These are phyloP conservation scores for Puccinellia tenuiflora DNA, from an alignment of 176 grass and related monocot species.

Conservation along the genomic window DNA sequence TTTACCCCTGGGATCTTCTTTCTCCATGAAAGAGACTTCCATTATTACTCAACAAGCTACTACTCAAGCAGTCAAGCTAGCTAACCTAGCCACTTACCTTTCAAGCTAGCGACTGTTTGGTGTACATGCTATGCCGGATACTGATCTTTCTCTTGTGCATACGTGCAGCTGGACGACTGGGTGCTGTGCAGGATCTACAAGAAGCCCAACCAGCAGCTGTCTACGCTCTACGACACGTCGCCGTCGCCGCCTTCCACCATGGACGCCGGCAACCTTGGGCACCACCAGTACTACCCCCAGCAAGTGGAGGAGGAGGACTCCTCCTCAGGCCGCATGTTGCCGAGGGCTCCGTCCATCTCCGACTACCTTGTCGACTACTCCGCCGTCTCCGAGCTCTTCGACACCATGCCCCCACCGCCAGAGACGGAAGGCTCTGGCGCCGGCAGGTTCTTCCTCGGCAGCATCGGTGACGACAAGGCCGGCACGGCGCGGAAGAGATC, in stretches of 20 bases:
- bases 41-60: not conserved
- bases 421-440: not conserved
- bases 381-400: constrained; percentile 34
- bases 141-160: not conserved
- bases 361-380: constrained; percentile 49
- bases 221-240: not conserved
- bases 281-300: not conserved
- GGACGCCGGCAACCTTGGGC: not conserved
- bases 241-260: constrained; percentile 13
- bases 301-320: not conserved
- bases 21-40: not conserved
- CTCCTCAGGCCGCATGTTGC: not conserved
- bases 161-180: constrained; percentile 47
- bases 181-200: constrained; percentile 67
- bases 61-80: not conserved
- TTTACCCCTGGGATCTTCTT: constrained; percentile 5
- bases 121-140: not conserved
- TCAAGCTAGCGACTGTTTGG: not conserved
- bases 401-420: not conserved
- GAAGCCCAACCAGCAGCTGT: constrained; percentile 35
- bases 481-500: constrained; percentile 8
- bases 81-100: not conserved
- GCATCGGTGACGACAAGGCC: not conserved
- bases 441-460: not conserved
- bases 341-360: constrained; percentile 36